Conservation (phyloP, 441 rosid genomes). For the Aleurites moluccanus region DNA sequence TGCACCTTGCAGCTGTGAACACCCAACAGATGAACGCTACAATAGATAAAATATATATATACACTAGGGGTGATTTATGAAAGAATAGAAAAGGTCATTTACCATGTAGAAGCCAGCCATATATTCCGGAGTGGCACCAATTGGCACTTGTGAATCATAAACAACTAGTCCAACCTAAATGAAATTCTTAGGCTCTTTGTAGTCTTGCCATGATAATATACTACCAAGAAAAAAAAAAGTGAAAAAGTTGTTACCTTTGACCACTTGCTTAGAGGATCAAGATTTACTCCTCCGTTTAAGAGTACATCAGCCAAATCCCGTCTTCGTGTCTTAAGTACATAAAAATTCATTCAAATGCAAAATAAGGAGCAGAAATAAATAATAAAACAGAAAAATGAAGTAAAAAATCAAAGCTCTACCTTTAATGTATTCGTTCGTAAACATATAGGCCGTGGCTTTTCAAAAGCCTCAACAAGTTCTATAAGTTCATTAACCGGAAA, state of each 20-base stretch:
- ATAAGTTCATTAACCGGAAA: conserved; percentile 88
- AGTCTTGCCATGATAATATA: neutral
- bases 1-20: conserved; percentile 82
- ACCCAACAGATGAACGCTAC: conserved; percentile 10
- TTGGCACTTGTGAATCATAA: conserved; percentile 91
- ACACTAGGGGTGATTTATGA: neutral
- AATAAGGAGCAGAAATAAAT: conserved; percentile 8
- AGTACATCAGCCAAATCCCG: conserved; percentile 94
- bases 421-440: conserved; percentile 86
- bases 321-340: conserved; percentile 63
- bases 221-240: neutral
- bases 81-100: conserved; percentile 19
- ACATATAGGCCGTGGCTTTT: conserved; percentile 89
- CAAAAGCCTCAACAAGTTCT: conserved; percentile 88
- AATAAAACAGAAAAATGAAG: conserved; percentile 19
- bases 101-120: conserved; percentile 92
- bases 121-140: conserved; percentile 98
- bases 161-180: conserved; percentile 88
- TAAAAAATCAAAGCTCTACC: conserved; percentile 39
- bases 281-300: conserved; percentile 88
- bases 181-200: neutral
- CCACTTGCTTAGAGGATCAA: conserved; percentile 95
- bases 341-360: neutral
- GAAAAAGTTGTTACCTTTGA: conserved; percentile 60
- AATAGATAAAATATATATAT: conserved; percentile 1